A percentile compares a stretch with the other conserved stretches of the same genome.
Evolutionary conservation across 225 moss, liverwort and hornwort species (phyloP).

Genomic region (Rhytidiadelphus loreus): DNA sequence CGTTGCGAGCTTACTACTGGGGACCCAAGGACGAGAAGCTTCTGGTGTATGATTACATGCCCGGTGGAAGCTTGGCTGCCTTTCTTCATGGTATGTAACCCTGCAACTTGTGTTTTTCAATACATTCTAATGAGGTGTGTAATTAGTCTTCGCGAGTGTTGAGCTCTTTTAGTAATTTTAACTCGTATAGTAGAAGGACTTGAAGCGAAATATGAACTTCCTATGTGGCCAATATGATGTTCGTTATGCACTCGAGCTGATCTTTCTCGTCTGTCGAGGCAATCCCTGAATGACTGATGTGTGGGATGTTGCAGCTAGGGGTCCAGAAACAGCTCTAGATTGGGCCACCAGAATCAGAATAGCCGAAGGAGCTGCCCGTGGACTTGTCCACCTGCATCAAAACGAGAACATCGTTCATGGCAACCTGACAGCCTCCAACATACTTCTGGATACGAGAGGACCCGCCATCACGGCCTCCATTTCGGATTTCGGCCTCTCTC

Average conservation of each 20-base stretch:
- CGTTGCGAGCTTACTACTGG: constrained; percentile 80
- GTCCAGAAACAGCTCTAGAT: constrained; percentile 42
- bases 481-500: constrained; percentile 78
- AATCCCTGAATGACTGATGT: too few relatives aligned
- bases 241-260: neutral
- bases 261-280: neutral
- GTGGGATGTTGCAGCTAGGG: constrained; percentile 7
- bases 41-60: constrained; percentile 88
- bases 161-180: too few relatives aligned
- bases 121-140: too few relatives aligned
- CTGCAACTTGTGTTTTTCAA: neutral
- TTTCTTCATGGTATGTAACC: constrained; percentile 56
- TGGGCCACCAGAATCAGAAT: constrained; percentile 77
- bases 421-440: constrained; percentile 78
- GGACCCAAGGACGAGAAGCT: constrained; percentile 97
- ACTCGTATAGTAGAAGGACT: too few relatives aligned
- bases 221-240: too few relatives aligned
- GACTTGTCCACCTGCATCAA: constrained; percentile 57
- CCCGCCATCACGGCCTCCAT: constrained; percentile 54
- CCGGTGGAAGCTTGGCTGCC: constrained; percentile 80
- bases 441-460: constrained; percentile 56
- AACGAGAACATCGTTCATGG: constrained; percentile 69
- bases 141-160: neutral
- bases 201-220: neutral
- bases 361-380: constrained; percentile 63